Base-by-base conservation (phyloP, 2,329 filamentous ascomycete species). In the Sporothrix phasma region DNA sequence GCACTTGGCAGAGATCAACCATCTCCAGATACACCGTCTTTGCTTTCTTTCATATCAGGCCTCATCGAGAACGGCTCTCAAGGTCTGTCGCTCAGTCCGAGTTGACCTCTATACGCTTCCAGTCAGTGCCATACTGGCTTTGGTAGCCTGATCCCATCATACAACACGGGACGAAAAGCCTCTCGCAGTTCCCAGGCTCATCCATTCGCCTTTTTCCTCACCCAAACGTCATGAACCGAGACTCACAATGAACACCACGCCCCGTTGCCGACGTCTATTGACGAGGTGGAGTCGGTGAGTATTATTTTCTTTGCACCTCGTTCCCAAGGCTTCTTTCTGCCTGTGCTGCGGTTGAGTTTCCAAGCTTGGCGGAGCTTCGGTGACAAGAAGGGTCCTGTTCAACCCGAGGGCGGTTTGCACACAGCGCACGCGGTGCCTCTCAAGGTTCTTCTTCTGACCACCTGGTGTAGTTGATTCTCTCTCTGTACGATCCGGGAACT, bases 401-500 rank as follows among this genome's bases (percentile, higher is more conserved):
- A 17, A 26, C 45, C 19, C 46, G 15, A 53, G 6, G 13, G 31
- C 49, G 22, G 31, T 34, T 13, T 19, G 13, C 51, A 15, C n/a
- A 11, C 49, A 37, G 39, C 31, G 31, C n/a, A 37, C 31, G 5
- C 10, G n/a, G 17, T 22, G 15, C n/a, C 13, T 39, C 4, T 31
- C 4, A 15, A 24, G 31, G 17, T 17, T 5, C n/a, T 37, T 37
- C 22, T 29, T 56, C 53, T 49, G 26, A 51, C 62, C 24, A 5
- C 31, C n/a, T 19, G 26, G 29, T 45, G 5, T 54, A 70, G 77
- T 70, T 85, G 67, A 79, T 85, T 53, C 72, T 79, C 65, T 78
- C 79, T 10, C 75, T 85, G 5, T 85, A 85, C 69, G 74, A 80
- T 64, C 81, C 81, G 6, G 62, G 58, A 37, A 81, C 79, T 39